phyloP scores from a whole-genome alignment of 345 rosid genomes.

The Salix brachista region DNA sequence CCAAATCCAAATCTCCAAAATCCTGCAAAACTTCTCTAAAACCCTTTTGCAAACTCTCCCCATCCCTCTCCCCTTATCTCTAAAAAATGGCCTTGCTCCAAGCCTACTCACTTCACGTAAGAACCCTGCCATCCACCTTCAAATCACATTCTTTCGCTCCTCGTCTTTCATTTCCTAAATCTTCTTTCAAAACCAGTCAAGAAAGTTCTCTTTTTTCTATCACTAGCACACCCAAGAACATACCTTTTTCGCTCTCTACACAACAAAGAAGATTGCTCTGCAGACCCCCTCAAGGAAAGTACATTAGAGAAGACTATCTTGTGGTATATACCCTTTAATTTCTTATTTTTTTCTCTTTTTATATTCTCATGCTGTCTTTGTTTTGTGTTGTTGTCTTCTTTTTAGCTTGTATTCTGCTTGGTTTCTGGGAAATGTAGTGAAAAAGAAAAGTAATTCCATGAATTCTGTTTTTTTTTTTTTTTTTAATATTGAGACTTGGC shows the following conservation, averaged over 20 bases:
- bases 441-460: background rate
- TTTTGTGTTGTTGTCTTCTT: background rate
- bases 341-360: background rate
- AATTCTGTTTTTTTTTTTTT: background rate
- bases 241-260: constrained; percentile 43
- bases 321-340: constrained; percentile 46
- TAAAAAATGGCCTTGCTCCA: constrained; percentile 58
- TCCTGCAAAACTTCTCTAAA: constrained; percentile 9
- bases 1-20: background rate
- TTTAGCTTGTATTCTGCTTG: background rate
- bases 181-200: constrained; percentile 31
- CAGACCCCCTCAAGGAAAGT: constrained; percentile 70
- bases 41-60: background rate
- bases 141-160: constrained; percentile 5
- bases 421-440: background rate
- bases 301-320: constrained; percentile 74
- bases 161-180: constrained; percentile 18
- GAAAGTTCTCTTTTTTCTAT: constrained; percentile 27
- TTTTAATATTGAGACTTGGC: too few species aligned
- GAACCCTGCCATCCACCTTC: constrained; percentile 22
- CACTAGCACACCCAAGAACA: constrained; percentile 15
- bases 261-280: constrained; percentile 61
- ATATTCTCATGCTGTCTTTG: background rate
- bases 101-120: constrained; percentile 17
- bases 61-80: background rate